A percentile compares a stretch with the other conserved stretches of the same genome.
Conservation (phyloP, 805 yeast species). For the Wickerhamiella musiphila region DNA sequence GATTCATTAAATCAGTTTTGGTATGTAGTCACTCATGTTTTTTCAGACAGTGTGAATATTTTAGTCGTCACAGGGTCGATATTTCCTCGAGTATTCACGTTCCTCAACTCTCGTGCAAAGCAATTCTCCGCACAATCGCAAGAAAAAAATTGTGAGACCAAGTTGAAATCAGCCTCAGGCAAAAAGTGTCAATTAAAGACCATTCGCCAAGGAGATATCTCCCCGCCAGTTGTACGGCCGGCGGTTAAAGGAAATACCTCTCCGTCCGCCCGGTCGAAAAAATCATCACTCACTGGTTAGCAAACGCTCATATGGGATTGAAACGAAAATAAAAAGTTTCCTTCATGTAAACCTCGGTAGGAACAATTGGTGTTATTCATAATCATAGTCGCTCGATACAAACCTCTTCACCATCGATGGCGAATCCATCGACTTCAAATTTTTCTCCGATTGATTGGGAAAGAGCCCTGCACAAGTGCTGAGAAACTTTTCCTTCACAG, state of each 20-base stretch:
- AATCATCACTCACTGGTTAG: conserved; percentile 21
- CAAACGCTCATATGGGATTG: conserved; percentile 18
- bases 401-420: conserved; percentile 8
- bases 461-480: too few relatives aligned
- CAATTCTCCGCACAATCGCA: conserved; percentile 1
- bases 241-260: conserved; percentile 9
- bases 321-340: conserved; percentile 11
- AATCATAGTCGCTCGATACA: conserved; percentile 18
- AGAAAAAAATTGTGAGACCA: too few relatives aligned
- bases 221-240: conserved; percentile 18
- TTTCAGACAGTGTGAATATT: conserved; percentile 24
- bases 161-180: neutral
- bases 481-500: too few relatives aligned
- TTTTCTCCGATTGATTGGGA: too few relatives aligned
- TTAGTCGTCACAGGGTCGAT: conserved; percentile 17
- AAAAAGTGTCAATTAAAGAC: conserved; percentile 15
- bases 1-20: conserved; percentile 24
- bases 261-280: conserved; percentile 27
- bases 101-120: conserved; percentile 1
- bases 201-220: conserved; percentile 12
- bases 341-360: conserved; percentile 19
- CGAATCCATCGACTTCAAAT: too few relatives aligned
- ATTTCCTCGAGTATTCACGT: too few relatives aligned
- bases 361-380: conserved; percentile 20
- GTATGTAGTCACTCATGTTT: conserved; percentile 16